Evolutionary conservation across 2,329 filamentous ascomycete genomes (phyloP), one percentile per base, ranked within the genome.

Genomic region (Rosellinia necatrix): DNA sequence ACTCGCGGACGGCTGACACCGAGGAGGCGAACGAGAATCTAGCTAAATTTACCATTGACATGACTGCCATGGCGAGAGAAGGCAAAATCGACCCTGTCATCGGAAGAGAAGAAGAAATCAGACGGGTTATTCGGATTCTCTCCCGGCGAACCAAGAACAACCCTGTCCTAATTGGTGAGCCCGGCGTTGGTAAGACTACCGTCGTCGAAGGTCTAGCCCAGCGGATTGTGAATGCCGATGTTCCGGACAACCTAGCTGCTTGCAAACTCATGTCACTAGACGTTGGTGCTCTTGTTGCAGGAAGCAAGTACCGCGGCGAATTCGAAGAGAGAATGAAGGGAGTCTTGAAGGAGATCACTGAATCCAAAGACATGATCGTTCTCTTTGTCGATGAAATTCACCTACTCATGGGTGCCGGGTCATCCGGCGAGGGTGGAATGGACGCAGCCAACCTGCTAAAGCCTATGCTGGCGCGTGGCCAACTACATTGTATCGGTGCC

Each of bases 301-400:
- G 94, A 65, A 97, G 92, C 84, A 99, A 99, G 77, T 99, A 96
- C 78, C 88, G 94, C 46, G 94, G 94, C 78, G 94, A 99, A 74
- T 99, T 99, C 58, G 94, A 99, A 74, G 94, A 99, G 80, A 86
- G 94, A 66, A 97, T 99, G 92, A 99, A 99, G 83, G 92, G 93
- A 52, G 94, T 99, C 4, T 76, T 99, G 67, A 99, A 97, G 75
- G 94, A 99, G 77, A 96, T 99, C 56, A 84, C 92, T 65, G 88
- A 96, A 53, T 91, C 92, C 48, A 96, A 94, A 72, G 93, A 97
- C 55, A 96, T 92, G 80, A 97, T 99, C 70, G 89, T 99, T 49
- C 86, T 99, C 61, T 99, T 99, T 67, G 94, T 99, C 64, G 94
- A 99, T 74, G 94, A 99, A 74, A 99, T 99, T 64, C 94, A 99